Evolutionary conservation across 2,329 filamentous ascomycete genomes (phyloP), one percentile per base, ranked within the genome.

Genomic region (Clarireedia hainanense): DNA sequence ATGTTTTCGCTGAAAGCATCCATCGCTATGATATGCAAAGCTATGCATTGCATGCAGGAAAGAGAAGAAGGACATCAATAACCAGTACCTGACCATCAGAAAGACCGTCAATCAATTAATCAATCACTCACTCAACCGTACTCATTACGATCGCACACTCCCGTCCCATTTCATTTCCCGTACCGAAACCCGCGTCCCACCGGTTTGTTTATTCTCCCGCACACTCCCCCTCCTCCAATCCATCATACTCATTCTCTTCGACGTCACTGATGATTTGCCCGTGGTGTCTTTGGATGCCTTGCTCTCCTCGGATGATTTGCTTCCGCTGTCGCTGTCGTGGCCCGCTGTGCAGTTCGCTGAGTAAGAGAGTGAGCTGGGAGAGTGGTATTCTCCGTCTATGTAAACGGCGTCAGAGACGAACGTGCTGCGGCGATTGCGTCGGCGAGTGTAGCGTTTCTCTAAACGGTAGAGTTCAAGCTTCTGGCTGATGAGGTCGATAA

Each of bases 381-480:
- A 52, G 30, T 51, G 45, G 75, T 96, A 96, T 76, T 96, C 92
- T 73, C 91, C 94, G 70, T 97, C 89, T 62, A 96, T 88, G 73
- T 97, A 97, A 70, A 89, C 81, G 30, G 91, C 92, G 67, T 89
- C 91, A 68, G 88, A 91, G 68, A 88, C 84, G 72, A 95, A 96
- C 58, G 89, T 94, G 54, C 85, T 91, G 71, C 92, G 89, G 65
- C 92, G 89, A 66, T 84, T 74, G 67, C 92, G 90, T 70, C 90
- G 87, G 67, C 88, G 88, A 51, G 91, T 95, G 78, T 97, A 97
- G 66, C 90, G 87, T 76, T 96, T 87, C 76, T 97, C 92, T 64
- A 97, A 85, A 50, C 91, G 89, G 79, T 95, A 94, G 68, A 97
- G 83, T 78, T 97, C 91, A 67, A 95, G 77, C 77, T 88, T 83